These are phyloP conservation scores for Trametes elegans DNA, from an alignment of 768 basidiomycete genomes.

Conservation along the genomic window DNA sequence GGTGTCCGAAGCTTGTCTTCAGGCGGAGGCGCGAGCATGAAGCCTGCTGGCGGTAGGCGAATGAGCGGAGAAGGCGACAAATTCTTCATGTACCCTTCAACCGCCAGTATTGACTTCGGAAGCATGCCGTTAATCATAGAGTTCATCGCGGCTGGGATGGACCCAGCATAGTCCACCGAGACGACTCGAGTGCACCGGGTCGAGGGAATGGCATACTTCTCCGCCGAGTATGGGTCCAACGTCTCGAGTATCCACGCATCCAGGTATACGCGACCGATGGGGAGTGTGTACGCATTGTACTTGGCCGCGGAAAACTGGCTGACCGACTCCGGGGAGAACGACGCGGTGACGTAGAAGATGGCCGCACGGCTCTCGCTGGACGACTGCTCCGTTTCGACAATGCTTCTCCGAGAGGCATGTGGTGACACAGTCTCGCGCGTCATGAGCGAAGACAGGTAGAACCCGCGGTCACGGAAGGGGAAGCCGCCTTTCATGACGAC, in stretches of 20 bases:
- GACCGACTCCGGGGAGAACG: conserved; percentile 67
- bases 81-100: conserved; percentile 74
- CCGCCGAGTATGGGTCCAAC: conserved; percentile 90
- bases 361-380: conserved; percentile 45
- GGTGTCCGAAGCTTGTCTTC: conserved; percentile 41
- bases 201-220: conserved; percentile 93
- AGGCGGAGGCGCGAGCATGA: conserved; percentile 56
- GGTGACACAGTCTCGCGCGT: conserved; percentile 47
- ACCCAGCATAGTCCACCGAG: conserved; percentile 84
- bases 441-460: conserved; percentile 73
- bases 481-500: conserved; percentile 74
- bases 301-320: conserved; percentile 56
- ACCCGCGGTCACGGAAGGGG: conserved; percentile 88
- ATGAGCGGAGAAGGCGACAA: conserved; percentile 64
- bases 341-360: conserved; percentile 81
- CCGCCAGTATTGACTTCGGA: conserved; percentile 64
- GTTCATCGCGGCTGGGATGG: conserved; percentile 81
- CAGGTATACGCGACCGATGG: conserved; percentile 78
- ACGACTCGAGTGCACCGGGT: conserved; percentile 83
- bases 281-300: conserved; percentile 73
- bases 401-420: conserved; percentile 40
- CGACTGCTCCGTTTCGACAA: conserved; percentile 34
- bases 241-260: conserved; percentile 98
- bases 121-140: conserved; percentile 79
- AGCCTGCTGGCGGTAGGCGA: conserved; percentile 62